Evolutionary conservation across 2,329 filamentous ascomycete genomes (phyloP), one percentile per base, ranked within the genome.

Genomic region (Colletotrichum agaves): DNA sequence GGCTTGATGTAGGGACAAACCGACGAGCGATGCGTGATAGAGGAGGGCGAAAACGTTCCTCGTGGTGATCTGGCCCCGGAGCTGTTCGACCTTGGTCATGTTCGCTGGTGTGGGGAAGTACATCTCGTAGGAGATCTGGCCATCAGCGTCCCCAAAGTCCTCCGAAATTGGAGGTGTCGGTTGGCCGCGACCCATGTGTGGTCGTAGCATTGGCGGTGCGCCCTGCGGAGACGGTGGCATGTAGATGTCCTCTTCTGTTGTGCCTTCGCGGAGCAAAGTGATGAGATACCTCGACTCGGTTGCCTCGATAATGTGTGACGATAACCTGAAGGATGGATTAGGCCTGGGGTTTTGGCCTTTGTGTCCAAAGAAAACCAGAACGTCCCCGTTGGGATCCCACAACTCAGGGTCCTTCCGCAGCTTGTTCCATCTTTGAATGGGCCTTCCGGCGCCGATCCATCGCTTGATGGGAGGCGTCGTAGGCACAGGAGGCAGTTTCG

Each of bases 41-140:
- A 92, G 76, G 37, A 92, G 77, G 0, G 90, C 90, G 71, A 93
- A 88, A 49, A 92, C 85, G 72, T 92, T 93, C 19, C 90, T 85
- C 1, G 90, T 90, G 0, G 90, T 89, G 52, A 92, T 83, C 71
- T 90, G 87, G 70, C 91, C 83, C 1, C 87, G 81, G 1, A 84
- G 81, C 61, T 83, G 84, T 46, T 84, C 85, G 17, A 76, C 76
- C 73, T 77, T 83, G 71, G 73, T 82, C 43, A 85, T 72, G 41
- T 84, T 82, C 2, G 81, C 71, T 0, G 88, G 88, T 0, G 87
- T 82, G 0, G 88, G 84, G 67, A 92, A 90, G 77, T 86, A 88
- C 75, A 92, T 85, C 73, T 90, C 84, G 66, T 89, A 89, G 2
- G 83, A 86, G 47, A 89, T 85, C 70, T 86, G 83, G 2, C 85